Base-by-base conservation (phyloP, 306 rosid genomes). In the Betula pendula region DNA sequence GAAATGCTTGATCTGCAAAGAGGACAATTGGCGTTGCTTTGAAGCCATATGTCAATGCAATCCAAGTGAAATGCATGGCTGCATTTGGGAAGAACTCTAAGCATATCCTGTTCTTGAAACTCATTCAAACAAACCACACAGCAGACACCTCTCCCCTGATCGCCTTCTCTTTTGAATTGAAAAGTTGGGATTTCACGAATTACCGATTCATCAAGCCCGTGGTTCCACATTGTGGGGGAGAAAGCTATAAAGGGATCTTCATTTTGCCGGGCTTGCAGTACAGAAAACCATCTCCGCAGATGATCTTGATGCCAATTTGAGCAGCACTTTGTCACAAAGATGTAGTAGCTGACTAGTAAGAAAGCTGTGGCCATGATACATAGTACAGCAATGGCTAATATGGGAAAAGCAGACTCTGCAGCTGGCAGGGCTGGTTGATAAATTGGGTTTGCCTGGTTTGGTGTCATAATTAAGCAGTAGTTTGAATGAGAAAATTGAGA, bases 21-120 rank as follows among this genome's bases (percentile, higher is more conserved):
- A 69, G 96, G 96, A 77, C 96, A 90, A 43, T 81, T 88, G 10
- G 88, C 75, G 80, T 88, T 86, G 71, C 74, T 81, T 56, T 86
- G 89, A 59, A 90, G 92, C 96, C 96, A 90, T 38, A 83, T 78
- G 44, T 86, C 90, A 68, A 90, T 88, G 78, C 96, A 90, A 73
- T 90, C 90, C 70, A 86, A 79, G 55, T 90, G 96, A 82, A 90
- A 90, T 15, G 86, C 87, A 47, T 90, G 92, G 77, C 65, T 73
- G 73, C 96, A 90, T 56, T 68, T 80, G 1, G 96, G 91, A 4
- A 90, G 87, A 73, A 85, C 75, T 78, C 79, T 88, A 6, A 86
- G 71, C 63, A 84, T 73, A 42, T 88, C 92, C 38, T 78, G 83
- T 56, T 81, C 84, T 69, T 85, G 87, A 49, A 90, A 88, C 77